Base-by-base conservation (phyloP, 495 filamentous ascomycete genomes). In the Coniosporium apollinis region DNA sequence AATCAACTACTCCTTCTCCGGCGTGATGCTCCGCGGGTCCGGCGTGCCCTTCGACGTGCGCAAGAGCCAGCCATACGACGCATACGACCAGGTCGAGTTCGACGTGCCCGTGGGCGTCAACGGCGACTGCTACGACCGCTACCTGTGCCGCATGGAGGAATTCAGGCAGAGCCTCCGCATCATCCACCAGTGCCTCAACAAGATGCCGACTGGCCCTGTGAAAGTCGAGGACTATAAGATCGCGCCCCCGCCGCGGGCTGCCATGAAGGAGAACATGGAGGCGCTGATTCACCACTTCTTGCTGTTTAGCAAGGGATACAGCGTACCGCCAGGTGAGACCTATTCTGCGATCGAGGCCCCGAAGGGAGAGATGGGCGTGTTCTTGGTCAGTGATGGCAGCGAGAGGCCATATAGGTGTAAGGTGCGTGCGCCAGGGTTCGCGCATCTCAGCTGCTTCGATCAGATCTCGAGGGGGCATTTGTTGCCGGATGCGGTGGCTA, bases 211-310 rank as follows among this genome's bases (percentile, higher is more conserved):
- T 21, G 89, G 89, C 16, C 87, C 89, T 16, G 71, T 96, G 50
- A 73, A 83, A 37, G 85, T 94, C 25, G 89, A 97, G 60, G 89
- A 97, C 62, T 97, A 94, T 69, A 97, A 97, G 69, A 74, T 99
- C 56, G 79, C 80, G n/a, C 89, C 89, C 6, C 89, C 89, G 25
- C 89, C 89, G 10, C 74, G 89, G 50, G 70, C 76, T n/a, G 91
- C 89, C 45, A 99, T 99, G 89, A 99, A 99, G 69, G 89, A 99
- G 69, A 79, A 99, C 62, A 99, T 99, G 91, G 89, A 99, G 59
- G 87, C 89, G 15, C 69, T 99, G 10, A 99, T 99, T 55, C 89
- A 99, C 61, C 89, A 99, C 67, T 99, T 99, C 69, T 63, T 99
- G 32, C 72, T 99, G 21, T 99, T 85, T 63, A 94, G 84, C 53